Base-by-base conservation (phyloP, 768 basidiomycete species). In the Hortiboletus flavorubellus region DNA sequence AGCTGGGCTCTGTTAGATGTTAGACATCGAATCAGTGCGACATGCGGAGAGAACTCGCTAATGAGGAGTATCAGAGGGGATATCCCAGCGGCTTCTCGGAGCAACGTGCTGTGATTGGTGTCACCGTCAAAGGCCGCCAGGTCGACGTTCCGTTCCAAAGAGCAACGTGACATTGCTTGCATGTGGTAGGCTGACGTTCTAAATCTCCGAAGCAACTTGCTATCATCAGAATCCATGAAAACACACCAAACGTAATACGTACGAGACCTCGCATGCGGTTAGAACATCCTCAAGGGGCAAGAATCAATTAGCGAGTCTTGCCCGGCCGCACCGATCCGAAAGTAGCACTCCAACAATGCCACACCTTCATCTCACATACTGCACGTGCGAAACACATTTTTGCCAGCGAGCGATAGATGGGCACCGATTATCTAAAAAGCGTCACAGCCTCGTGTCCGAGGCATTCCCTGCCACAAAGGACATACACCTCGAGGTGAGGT, bases 391-490 rank as follows among this genome's bases (percentile, higher is more conserved):
- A 26, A 26, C 26, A 26, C 60, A 53, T 67, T 64, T 64, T 49
- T 44, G 50, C 56, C 55, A 31, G 43, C 55, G 44, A 54, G 44
- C 42, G 59, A 67, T 63, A 48, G 51, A 58, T 35, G 42, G 54
- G 42, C 57, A 56, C 47, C 42, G 55, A 58, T 70, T 64, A 70
- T 68, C 67, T 60, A 69, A 69, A 26, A 53, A 1, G 42, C 48
- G 46, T 63, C 4, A 56, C 53, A 51, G 26, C 68, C 68, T 70
- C 68, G 56, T 68, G 68, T 59, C 54, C 12, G 45, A 42, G 39
- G 64, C 60, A 42, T 70, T 69, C 38, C 26, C 35, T 34, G 47
- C 52, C 51, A 59, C 52, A 53, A 58, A 51, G 61, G 52, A 38
- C 56, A 33, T 40, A 49, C 35, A 46, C 54, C 53, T 50, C 44